Percentiles rank a stretch among this genome's conserved stretches.
phyloP scores from a whole-genome alignment of 1,284 basidiomycete species.

The Taiwanofungus camphoratus region DNA sequence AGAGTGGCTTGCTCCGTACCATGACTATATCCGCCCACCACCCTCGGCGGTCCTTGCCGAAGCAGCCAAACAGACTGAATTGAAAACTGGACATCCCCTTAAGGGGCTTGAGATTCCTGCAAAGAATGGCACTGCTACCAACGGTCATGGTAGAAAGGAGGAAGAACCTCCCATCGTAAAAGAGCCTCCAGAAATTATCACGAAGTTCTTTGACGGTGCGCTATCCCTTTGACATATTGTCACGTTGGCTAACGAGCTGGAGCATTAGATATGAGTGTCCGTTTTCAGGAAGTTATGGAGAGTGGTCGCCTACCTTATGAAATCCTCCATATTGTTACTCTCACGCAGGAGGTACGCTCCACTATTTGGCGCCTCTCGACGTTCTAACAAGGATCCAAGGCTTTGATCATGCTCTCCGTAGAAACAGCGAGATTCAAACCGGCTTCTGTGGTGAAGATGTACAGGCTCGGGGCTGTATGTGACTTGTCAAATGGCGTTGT shows the following conservation, averaged over 20 bases:
- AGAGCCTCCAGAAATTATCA: slow-evolving; percentile 51
- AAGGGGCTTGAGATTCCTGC: slow-evolving; percentile 53
- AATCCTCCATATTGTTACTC: slow-evolving; percentile 59
- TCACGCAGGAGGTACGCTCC: slow-evolving; percentile 63
- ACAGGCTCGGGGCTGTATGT: slow-evolving; percentile 61
- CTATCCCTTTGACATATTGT: slow-evolving; percentile 6
- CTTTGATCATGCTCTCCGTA: slow-evolving; percentile 57
- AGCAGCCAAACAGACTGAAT: slow-evolving; percentile 60
- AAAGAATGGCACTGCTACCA: slow-evolving; percentile 35
- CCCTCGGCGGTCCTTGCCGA: slow-evolving; percentile 65
- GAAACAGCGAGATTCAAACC: slow-evolving; percentile 69
- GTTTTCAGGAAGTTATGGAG: slow-evolving; percentile 41
- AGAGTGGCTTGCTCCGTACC: slow-evolving; percentile 71
- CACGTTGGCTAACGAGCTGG: not conserved
- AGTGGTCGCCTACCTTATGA: slow-evolving; percentile 40
- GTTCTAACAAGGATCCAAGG: slow-evolving; percentile 35
- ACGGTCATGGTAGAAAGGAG: slow-evolving; percentile 58
- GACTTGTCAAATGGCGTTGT: slow-evolving; percentile 1
- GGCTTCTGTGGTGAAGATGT: slow-evolving; percentile 57
- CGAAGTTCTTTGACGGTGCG: slow-evolving; percentile 58
- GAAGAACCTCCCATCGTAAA: slow-evolving; percentile 58
- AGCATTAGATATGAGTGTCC: slow-evolving; percentile 43
- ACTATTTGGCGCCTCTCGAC: not conserved
- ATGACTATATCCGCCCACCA: slow-evolving; percentile 63
- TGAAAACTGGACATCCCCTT: slow-evolving; percentile 62